Evolutionary conservation across 345 rosid genomes (phyloP), one percentile per base, ranked within the genome.

Genomic region (Dovyalis caffra): DNA sequence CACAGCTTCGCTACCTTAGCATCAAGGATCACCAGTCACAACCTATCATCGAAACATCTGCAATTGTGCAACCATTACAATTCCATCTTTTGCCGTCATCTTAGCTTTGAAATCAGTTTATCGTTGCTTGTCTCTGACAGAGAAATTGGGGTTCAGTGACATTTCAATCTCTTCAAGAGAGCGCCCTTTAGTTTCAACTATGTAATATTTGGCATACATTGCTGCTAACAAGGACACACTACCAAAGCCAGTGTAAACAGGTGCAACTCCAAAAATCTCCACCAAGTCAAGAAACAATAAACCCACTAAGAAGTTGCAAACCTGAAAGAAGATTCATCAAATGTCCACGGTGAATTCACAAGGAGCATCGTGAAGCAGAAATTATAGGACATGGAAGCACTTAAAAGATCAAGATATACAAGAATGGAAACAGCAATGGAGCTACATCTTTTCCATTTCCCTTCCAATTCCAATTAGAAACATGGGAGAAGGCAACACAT

Each of bases 281-380:
- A 84, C 81, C 64, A 88, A 65, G 82, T 92, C 88, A 5, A 90
- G 89, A 83, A 92, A 89, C 81, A 89, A 89, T 6, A 92, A 83
- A 35, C 97, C 97, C 78, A 90, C 90, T 86, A 92, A 73, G 86
- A 92, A 90, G 75, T 88, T 92, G 73, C 93, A 92, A 31, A 87
- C 89, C 94, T 92, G 79, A 40, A 83, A 74, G 74, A 67, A 70
- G 33, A 8, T 3, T n/a, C 40, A 47, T 9, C 25, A 43, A 72
- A 71, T 31, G 15, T 25, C 21, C 38, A 58, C 10, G 8, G 31
- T 20, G 31, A 38, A n/a, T 60, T 57, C 37, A 58, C 29, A 20
- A 2, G 25, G 33, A 66, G 29, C 26, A 66, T 67, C 74, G 37
- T n/a, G 18, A 64, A 35, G n/a, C 26, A 28, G 45, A 56, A 6